phyloP scores from a whole-genome alignment of 768 basidiomycete species.

The button mushroom (Agaricus bisporus) region DNA sequence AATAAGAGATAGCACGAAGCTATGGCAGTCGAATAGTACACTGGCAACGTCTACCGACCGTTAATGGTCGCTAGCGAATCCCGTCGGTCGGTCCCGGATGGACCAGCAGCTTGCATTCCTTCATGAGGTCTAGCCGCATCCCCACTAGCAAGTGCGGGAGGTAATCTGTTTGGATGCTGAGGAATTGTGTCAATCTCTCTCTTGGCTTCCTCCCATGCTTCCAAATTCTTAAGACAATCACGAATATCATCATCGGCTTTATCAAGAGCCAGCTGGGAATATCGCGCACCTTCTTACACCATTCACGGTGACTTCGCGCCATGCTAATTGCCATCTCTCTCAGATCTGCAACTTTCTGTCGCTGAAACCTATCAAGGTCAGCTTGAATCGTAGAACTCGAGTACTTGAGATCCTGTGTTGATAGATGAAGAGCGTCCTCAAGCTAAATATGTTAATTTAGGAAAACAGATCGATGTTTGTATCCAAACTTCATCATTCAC shows the following conservation, averaged over 20 bases:
- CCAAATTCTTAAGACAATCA: slow-evolving; percentile 65
- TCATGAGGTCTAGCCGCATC: slow-evolving; percentile 19
- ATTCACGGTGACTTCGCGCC: slow-evolving; percentile 87
- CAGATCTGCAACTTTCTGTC: slow-evolving; percentile 96
- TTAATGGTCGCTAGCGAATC: slow-evolving; percentile 71
- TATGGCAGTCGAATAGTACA: too few relatives aligned
- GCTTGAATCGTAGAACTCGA: slow-evolving; percentile 95
- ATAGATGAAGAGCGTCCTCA: slow-evolving; percentile 89
- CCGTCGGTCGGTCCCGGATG: slow-evolving; percentile 37
- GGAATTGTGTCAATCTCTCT: slow-evolving; percentile 88
- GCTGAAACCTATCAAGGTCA: slow-evolving; percentile 95
- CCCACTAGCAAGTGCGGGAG: slow-evolving; percentile 28
- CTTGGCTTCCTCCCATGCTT: slow-evolving; percentile 96
- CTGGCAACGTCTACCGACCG: slow-evolving; percentile 35
- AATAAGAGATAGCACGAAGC: too few relatives aligned
- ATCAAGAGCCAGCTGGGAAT: slow-evolving; percentile 9
- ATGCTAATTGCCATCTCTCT: slow-evolving; percentile 91
- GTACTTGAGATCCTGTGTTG: slow-evolving; percentile 93
- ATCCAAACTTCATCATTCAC: slow-evolving; percentile 33
- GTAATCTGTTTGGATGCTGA: slow-evolving; percentile 75
- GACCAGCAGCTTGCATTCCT: slow-evolving; percentile 19
- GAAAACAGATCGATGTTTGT: neutral
- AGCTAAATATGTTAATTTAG: slow-evolving; percentile 44
- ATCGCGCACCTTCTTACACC: slow-evolving; percentile 82
- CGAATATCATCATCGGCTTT: neutral